Base-by-base conservation (phyloP, 2,329 filamentous ascomycete species). In the Clarireedia homoeocarpa region DNA sequence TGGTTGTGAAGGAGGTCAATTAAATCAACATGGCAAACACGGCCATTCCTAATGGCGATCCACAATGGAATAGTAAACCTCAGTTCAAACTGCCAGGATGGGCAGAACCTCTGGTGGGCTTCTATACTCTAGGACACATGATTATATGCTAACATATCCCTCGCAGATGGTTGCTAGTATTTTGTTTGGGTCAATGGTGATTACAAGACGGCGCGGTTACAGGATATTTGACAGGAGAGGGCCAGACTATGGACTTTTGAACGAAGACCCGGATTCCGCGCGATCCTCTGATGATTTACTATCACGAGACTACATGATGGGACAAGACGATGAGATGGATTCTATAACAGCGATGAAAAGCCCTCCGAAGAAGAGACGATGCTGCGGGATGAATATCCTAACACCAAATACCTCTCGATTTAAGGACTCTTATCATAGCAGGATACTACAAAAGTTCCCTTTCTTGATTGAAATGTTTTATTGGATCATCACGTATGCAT, bases 381-480 rank as follows among this genome's bases (percentile, higher is more conserved):
- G 76, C 62, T 80, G 75, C 62, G 77, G 81, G n/a, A 61, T 64
- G 34, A 67, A 75, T 45, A 67, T 74, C 17, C 66, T 81, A 57
- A 84, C 76, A 5, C 82, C 81, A 10, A 84, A 83, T 63, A 79
- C 81, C 2, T 79, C 79, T 3, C 76, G 80, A n/a, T 87, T 84
- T 68, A 74, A 77, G 40, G 74, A 78, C 58, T 71, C 85, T 66
- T 67, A 79, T 49, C 83, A 86, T 67, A 84, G 80, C 59, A 75
- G 82, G 26, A 75, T 86, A 55, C 73, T 87, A 57, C 80, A 85
- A 67, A 84, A 83, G 65, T 86, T 82, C 62, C 80, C 82, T 0
- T 85, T 85, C 65, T 65, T 85, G 62, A 77, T 84, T 55, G 82
- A 85, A 66, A 84, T 85, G 80, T 82, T 85, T 64, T 85, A 85